phyloP scores from a whole-genome alignment of 1,284 basidiomycete species.

The Rhodofomes roseus region DNA sequence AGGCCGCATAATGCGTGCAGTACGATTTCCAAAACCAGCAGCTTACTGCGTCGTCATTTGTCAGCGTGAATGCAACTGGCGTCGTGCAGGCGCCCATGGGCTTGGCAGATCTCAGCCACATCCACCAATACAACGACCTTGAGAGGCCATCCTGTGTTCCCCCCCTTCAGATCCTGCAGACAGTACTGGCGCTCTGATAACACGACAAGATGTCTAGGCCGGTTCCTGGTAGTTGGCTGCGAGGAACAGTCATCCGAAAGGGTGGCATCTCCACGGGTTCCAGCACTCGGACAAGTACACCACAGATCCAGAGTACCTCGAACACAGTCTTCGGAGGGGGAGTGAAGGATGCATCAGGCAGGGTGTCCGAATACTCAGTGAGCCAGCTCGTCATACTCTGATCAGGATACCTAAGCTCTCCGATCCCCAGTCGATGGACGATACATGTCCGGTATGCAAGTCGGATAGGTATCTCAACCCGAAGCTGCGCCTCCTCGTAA shows the following conservation, averaged over 20 bases:
- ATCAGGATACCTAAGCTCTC: not conserved
- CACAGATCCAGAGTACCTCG: conserved; percentile 68
- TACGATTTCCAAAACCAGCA: not conserved
- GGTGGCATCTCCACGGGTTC: conserved; percentile 44
- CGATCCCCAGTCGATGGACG: conserved; percentile 72
- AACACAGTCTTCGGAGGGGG: conserved; percentile 72
- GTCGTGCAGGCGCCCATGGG: too few relatives aligned
- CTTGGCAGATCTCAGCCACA: not conserved
- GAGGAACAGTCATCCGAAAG: conserved; percentile 71
- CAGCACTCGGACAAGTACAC: conserved; percentile 56
- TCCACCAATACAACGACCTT: not conserved
- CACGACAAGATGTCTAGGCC: conserved; percentile 16
- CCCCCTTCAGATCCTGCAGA: not conserved
- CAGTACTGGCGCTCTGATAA: not conserved
- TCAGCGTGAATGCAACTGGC: not conserved
- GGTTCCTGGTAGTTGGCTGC: conserved; percentile 49
- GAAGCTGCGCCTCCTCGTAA: conserved; percentile 90
- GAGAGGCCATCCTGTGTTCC: not conserved
- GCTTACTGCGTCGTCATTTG: not conserved
- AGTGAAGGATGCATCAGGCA: conserved; percentile 77
- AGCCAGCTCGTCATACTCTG: conserved; percentile 20
- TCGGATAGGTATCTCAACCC: conserved; percentile 96
- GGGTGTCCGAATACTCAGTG: conserved; percentile 75
- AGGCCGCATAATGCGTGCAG: not conserved
- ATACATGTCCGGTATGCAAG: conserved; percentile 97